These are phyloP conservation scores for Solanum peruvianum DNA, from an alignment of 257 asterid genomes.

Conservation along the genomic window DNA sequence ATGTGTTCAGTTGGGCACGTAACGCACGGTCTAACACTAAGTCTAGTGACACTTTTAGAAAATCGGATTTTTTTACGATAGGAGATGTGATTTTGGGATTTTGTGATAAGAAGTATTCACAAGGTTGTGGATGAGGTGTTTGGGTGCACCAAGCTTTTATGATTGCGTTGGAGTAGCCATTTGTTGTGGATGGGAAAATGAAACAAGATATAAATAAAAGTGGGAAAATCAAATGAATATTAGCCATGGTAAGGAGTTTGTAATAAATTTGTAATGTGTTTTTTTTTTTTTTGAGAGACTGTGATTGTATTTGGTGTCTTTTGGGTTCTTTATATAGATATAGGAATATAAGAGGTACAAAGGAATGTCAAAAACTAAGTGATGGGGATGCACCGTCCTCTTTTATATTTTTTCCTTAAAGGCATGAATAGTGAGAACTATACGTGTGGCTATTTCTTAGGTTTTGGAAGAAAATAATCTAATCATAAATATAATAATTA, in stretches of 20 bases:
- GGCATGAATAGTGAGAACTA: not conserved
- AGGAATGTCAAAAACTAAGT: not conserved
- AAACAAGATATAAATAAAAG: not conserved
- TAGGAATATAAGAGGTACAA: not conserved
- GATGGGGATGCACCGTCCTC: not conserved
- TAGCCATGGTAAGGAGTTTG: not conserved
- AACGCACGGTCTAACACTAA: slow-evolving; percentile 59
- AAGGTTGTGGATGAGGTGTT: slow-evolving; percentile 65
- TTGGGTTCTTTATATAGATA: not conserved
- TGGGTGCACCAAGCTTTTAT: slow-evolving; percentile 56
- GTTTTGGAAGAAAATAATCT: not conserved
- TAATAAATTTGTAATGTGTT: not conserved
- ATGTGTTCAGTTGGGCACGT: slow-evolving; percentile 18
- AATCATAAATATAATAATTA: not conserved
- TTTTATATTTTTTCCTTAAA: not conserved
- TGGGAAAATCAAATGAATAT: not conserved
- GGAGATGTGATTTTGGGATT: slow-evolving; percentile 31
- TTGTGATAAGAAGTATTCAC: slow-evolving; percentile 45
- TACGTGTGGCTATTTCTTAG: not conserved
- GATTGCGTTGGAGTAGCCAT: slow-evolving; percentile 5
- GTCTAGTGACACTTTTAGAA: slow-evolving; percentile 33
- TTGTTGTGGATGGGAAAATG: slow-evolving; percentile 17
- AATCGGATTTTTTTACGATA: slow-evolving; percentile 41
- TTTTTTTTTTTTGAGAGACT: not conserved
- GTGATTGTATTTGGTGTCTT: not conserved